Evolutionary conservation across 2,329 filamentous ascomycete genomes (phyloP).

Genomic region (Hymenoscyphus fraxineus): DNA sequence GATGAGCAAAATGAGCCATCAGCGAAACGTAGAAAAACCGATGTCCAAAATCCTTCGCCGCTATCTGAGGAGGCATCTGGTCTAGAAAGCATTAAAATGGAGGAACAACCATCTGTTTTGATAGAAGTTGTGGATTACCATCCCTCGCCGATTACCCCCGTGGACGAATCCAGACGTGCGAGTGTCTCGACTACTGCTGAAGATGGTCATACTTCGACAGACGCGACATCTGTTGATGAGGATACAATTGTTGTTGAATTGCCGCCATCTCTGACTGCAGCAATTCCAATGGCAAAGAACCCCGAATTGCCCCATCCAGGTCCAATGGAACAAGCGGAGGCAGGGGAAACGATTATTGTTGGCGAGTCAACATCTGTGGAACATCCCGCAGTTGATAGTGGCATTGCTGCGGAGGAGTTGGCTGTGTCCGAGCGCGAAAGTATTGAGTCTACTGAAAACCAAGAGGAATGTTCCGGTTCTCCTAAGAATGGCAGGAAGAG

Average conservation of each 20-base stretch:
- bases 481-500: conserved; percentile 6
- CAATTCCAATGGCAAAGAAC: conserved; percentile 20
- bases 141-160: conserved; percentile 18
- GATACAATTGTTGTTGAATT: conserved; percentile 32
- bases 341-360: conserved; percentile 24
- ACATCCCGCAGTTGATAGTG: conserved; percentile 27
- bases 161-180: conserved; percentile 15
- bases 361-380: conserved; percentile 21
- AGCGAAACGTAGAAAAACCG: conserved; percentile 1
- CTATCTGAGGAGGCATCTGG: conserved; percentile 15
- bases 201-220: conserved; percentile 28
- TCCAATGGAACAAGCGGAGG: conserved; percentile 20
- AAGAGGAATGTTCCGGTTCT: neutral
- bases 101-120: conserved; percentile 19
- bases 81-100: conserved; percentile 15
- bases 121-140: conserved; percentile 8
- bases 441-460: conserved; percentile 15
- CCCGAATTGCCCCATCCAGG: conserved; percentile 5
- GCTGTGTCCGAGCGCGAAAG: conserved; percentile 22
- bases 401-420: conserved; percentile 10
- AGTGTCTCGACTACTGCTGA: conserved; percentile 17
- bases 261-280: conserved; percentile 12
- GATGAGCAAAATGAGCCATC: neutral
- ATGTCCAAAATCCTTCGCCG: neutral
- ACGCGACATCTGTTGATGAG: conserved; percentile 36